Evolutionary conservation across 805 yeast genomes (phyloP), one percentile per base, ranked within the genome.

Genomic region (Hanseniaspora guilliermondii): DNA sequence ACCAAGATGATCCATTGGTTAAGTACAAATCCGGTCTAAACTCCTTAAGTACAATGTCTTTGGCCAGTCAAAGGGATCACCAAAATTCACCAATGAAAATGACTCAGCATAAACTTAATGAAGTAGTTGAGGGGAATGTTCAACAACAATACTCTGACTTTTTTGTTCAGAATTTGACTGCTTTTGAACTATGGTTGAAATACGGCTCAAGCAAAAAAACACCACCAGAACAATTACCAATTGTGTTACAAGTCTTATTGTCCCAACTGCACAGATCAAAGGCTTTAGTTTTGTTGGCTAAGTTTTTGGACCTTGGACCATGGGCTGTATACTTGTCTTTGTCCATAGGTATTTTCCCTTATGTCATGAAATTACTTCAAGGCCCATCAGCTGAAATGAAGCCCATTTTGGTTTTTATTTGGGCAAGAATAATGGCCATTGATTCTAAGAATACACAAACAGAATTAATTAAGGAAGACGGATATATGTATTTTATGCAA

Each of bases 341-440:
- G 33, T 86, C 96, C 7, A 89, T 93, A 59, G 97, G 97, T 22
- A 91, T 93, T 32, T 93, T 91, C 68, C 97, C 97, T 0, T 93
- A 93, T 64, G 95, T 93, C 33, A 72, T 91, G 53, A 87, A 89
- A 61, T 74, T 93, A 22, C 70, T 93, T 35, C 97, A 91, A 65
- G 83, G 94, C 57, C 97, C 97, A 0, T 96, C 97, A 0, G 94
- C 87, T 27, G 97, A 93, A 63, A 73, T 93, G 56, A 88, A 88
- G 62, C 97, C 97, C 0, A 95, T 91, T 3, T 70, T 93, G 56
- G 93, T 93, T 1, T 93, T 91, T 62, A 93, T 93, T 53, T 93
- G 98, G 98, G 96, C 97, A 0, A 75, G 97, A 60, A 87, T 93
- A 22, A 87, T 93, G 93, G 89, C 97, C 2, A 94, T 93, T 24